A percentile compares a stretch with the other conserved stretches of the same genome.
Conservation (phyloP, 129 eudicot genomes). For the Daucus carota region DNA sequence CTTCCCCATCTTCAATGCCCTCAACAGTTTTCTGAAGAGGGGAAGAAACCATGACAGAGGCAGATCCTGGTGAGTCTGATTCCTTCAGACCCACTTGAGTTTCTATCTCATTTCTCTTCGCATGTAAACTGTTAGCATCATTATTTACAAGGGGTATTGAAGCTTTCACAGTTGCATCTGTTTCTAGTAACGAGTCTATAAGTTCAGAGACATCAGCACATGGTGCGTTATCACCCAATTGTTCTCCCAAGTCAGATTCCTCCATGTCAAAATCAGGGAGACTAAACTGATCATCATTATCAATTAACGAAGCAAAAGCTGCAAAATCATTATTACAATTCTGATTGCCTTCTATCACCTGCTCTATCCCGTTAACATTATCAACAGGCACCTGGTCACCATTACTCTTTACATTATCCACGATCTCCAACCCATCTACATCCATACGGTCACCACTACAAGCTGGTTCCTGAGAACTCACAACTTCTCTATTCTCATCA, state of each 20-base stretch:
- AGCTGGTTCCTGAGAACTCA: slow-evolving; percentile 20
- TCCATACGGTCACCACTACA: slow-evolving; percentile 10
- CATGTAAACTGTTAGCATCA: neutral
- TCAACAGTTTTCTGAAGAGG: slow-evolving; percentile 20
- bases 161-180: slow-evolving; percentile 17
- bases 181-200: slow-evolving; percentile 13
- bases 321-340: slow-evolving; percentile 11
- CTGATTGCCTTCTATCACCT: slow-evolving; percentile 10
- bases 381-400: neutral
- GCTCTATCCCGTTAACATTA: slow-evolving; percentile 13
- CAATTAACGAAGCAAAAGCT: neutral
- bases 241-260: slow-evolving; percentile 10
- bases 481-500: slow-evolving; percentile 18
- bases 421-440: slow-evolving; percentile 14
- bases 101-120: slow-evolving; percentile 12
- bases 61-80: slow-evolving; percentile 13
- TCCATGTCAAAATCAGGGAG: slow-evolving; percentile 15
- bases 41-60: slow-evolving; percentile 17
- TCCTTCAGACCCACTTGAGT: slow-evolving; percentile 23
- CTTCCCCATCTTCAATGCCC: slow-evolving; percentile 65
- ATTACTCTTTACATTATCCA: slow-evolving; percentile 9
- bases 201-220: slow-evolving; percentile 14
- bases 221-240: slow-evolving; percentile 11
- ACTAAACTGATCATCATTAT: slow-evolving; percentile 20
- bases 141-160: slow-evolving; percentile 4